Percentiles rank a stretch among this genome's conserved stretches.
phyloP scores from a whole-genome alignment of 2,329 filamentous ascomycete genomes.

The Myriosclerotinia duriaeana region DNA sequence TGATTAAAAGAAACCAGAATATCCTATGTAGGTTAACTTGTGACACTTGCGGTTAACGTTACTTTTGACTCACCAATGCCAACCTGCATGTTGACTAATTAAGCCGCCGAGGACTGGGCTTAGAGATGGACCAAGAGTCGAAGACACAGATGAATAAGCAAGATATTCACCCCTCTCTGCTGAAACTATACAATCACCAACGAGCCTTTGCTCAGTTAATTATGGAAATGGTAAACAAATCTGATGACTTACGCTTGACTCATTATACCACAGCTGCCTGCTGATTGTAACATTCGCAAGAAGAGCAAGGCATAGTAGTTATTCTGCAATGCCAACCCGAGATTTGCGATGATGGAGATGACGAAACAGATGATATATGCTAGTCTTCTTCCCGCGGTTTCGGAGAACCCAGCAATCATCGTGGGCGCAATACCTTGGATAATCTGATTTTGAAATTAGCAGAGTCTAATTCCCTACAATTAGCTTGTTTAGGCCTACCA shows the following conservation, averaged over 20 bases:
- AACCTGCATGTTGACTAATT: constrained; percentile 32
- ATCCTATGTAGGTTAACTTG: constrained; percentile 35
- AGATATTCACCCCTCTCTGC: constrained; percentile 65
- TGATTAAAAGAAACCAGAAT: constrained; percentile 51
- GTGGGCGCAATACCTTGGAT: constrained; percentile 58
- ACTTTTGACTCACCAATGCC: constrained; percentile 26
- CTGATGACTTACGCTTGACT: constrained; percentile 54
- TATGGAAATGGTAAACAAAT: constrained; percentile 63
- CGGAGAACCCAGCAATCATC: constrained; percentile 55
- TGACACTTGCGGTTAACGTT: too few species aligned
- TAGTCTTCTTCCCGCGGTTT: constrained; percentile 53
- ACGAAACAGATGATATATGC: constrained; percentile 53
- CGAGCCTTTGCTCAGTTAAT: constrained; percentile 47
- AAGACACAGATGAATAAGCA: constrained; percentile 60
- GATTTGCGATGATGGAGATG: constrained; percentile 53
- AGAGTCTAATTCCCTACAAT: neutral
- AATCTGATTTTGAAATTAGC: constrained; percentile 38
- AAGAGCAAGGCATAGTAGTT: constrained; percentile 52
- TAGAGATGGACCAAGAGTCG: constrained; percentile 45
- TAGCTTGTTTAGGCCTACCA: constrained; percentile 32
- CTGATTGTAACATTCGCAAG: constrained; percentile 55
- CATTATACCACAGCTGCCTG: constrained; percentile 58
- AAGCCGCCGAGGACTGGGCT: constrained; percentile 33
- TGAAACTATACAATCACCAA: constrained; percentile 62
- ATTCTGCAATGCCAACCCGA: constrained; percentile 52